phyloP scores from a whole-genome alignment of 805 yeast genomes.

The Sugiyamaella americana region DNA sequence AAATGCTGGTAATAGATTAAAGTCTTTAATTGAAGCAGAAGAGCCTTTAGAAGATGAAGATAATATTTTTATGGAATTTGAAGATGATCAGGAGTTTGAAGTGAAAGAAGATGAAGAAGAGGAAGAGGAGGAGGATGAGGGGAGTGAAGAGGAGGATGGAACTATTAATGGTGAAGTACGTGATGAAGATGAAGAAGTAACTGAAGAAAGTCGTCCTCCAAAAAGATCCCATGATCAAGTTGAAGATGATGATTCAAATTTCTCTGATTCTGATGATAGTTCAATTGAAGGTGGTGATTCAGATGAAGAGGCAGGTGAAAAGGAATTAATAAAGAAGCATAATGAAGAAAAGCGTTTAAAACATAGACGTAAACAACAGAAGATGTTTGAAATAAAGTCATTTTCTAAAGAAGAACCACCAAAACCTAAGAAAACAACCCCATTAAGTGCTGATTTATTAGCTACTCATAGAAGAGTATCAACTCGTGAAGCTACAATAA shows the following conservation, averaged over 20 bases:
- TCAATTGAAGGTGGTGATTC: slow-evolving; percentile 42
- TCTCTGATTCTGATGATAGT: slow-evolving; percentile 44
- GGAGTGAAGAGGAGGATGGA: slow-evolving; percentile 17
- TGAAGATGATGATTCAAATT: slow-evolving; percentile 37
- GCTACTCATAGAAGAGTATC: slow-evolving; percentile 59
- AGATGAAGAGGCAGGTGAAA: slow-evolving; percentile 64
- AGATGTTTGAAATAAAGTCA: slow-evolving; percentile 26
- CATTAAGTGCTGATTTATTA: slow-evolving; percentile 40
- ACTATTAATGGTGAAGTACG: slow-evolving; percentile 18
- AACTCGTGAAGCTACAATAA: slow-evolving; percentile 68
- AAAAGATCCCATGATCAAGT: slow-evolving; percentile 13
- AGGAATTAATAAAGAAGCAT: slow-evolving; percentile 45
- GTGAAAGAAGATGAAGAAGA: slow-evolving; percentile 21
- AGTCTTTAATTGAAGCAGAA: slow-evolving; percentile 65
- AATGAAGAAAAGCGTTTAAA: slow-evolving; percentile 28
- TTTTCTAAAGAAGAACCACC: slow-evolving; percentile 17
- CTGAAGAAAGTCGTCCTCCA: slow-evolving; percentile 8
- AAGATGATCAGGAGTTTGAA: slow-evolving; percentile 39
- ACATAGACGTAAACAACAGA: slow-evolving; percentile 28
- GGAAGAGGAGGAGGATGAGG: slow-evolving; percentile 23
- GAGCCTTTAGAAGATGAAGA: slow-evolving; percentile 58
- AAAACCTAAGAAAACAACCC: slow-evolving; percentile 31
- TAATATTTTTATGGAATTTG: slow-evolving; percentile 39
- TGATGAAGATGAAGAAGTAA: slow-evolving; percentile 14
- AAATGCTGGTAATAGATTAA: slow-evolving; percentile 86